phyloP scores from a whole-genome alignment of 352 stramenopile genomes.

The Phytophthora tentaculata region DNA sequence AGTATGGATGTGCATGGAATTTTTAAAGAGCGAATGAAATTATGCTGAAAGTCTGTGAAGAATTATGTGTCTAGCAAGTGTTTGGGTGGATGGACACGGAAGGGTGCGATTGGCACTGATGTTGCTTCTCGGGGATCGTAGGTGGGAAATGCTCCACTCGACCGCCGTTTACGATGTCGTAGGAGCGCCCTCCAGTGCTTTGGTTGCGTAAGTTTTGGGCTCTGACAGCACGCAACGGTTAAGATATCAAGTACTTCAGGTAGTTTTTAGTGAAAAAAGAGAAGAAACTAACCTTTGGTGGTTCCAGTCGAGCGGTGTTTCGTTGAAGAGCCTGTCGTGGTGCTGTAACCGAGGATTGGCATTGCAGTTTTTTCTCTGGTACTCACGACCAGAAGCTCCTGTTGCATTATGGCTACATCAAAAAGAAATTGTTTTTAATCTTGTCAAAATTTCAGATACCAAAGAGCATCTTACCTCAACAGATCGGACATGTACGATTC shows the following conservation, averaged over 20 bases:
- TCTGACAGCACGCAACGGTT: slow-evolving; percentile 27
- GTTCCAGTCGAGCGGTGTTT: slow-evolving; percentile 61
- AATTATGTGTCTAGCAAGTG: slow-evolving; percentile 40
- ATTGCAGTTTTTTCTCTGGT: slow-evolving; percentile 55
- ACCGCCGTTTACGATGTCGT: slow-evolving; percentile 73
- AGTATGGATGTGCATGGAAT: slow-evolving; percentile 31
- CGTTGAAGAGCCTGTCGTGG: slow-evolving; percentile 76
- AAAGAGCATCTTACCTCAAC: slow-evolving; percentile 35
- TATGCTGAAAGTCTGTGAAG: slow-evolving; percentile 11
- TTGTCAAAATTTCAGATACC: background rate
- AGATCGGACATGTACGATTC: slow-evolving; percentile 57
- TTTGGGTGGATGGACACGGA: slow-evolving; percentile 75
- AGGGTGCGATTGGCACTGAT: slow-evolving; percentile 68
- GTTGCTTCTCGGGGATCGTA: slow-evolving; percentile 70
- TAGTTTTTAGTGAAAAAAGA: background rate
- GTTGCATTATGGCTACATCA: slow-evolving; percentile 43
- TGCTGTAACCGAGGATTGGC: slow-evolving; percentile 54
- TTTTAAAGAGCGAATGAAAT: slow-evolving; percentile 29
- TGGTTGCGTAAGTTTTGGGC: slow-evolving; percentile 82
- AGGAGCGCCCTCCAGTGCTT: slow-evolving; percentile 60
- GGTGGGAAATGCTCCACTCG: slow-evolving; percentile 59
- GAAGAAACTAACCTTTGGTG: slow-evolving; percentile 50
- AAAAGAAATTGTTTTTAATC: background rate
- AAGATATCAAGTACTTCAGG: background rate
- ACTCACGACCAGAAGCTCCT: slow-evolving; percentile 49